Percentiles rank a stretch among this genome's conserved stretches.
Conservation (phyloP, 1,284 basidiomycete genomes). For the Tilletia caries region DNA sequence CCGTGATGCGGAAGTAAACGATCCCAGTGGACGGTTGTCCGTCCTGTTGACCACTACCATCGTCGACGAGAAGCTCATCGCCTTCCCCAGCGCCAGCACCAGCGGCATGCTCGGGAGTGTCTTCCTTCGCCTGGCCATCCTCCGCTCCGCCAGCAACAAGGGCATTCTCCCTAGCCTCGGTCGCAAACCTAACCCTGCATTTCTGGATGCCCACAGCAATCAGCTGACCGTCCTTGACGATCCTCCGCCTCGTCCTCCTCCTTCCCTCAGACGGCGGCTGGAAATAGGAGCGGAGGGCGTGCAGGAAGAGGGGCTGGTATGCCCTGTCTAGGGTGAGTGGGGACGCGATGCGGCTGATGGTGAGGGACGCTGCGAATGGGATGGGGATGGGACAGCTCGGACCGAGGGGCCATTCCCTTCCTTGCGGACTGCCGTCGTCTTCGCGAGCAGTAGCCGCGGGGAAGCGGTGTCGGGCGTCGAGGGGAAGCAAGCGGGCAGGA, state of each 20-base stretch:
- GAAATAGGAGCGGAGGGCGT: constrained; percentile 70
- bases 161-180: constrained; percentile 29
- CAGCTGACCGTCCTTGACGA: constrained; percentile 77
- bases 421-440: neutral
- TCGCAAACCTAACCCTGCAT: constrained; percentile 51
- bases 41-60: neutral
- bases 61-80: neutral
- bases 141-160: constrained; percentile 50
- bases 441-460: neutral
- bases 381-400: constrained; percentile 36
- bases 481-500: neutral
- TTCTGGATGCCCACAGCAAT: constrained; percentile 69
- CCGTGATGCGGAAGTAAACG: constrained; percentile 75
- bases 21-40: constrained; percentile 53
- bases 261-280: constrained; percentile 43
- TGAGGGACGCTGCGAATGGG: constrained; percentile 58
- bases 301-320: constrained; percentile 70
- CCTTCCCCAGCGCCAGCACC: too few species aligned
- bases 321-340: constrained; percentile 70
- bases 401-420: too few species aligned
- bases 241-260: constrained; percentile 55
- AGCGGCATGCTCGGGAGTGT: too few species aligned
- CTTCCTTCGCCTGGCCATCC: constrained; percentile 26
- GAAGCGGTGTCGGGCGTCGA: constrained; percentile 2
- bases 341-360: constrained; percentile 78